Conservation (phyloP, 768 basidiomycete species). For the Amanita fuliginea region DNA sequence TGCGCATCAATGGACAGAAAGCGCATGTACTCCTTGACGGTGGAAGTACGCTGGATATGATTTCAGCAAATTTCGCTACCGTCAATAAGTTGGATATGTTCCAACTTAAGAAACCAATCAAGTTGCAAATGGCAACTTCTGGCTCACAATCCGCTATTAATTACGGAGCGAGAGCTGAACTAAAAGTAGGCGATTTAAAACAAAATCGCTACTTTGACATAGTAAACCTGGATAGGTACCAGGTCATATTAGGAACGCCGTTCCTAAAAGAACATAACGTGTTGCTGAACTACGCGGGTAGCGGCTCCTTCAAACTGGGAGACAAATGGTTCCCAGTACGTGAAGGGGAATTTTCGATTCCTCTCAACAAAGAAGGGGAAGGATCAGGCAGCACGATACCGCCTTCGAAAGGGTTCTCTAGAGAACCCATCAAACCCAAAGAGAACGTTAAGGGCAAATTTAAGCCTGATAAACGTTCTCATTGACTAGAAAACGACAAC, state of each 20-base stretch:
- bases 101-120: no score
- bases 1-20: neutral
- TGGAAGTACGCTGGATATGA: slow-evolving; percentile 1
- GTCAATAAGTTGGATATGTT: no score
- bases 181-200: neutral
- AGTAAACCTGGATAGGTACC: neutral
- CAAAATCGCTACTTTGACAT: neutral
- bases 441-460: neutral
- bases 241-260: neutral
- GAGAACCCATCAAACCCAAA: neutral
- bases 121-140: no score
- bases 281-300: neutral
- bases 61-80: neutral
- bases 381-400: neutral
- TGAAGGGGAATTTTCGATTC: no score
- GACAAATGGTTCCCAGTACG: neutral
- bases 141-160: neutral
- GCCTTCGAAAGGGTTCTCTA: neutral
- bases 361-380: neutral
- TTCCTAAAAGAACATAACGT: neutral
- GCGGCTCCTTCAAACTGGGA: neutral
- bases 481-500: neutral
- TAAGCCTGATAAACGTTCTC: neutral
- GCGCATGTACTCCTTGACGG: neutral
- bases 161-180: neutral